Conservation (phyloP, 768 basidiomycete genomes). For the Hygrocybe coccinea region DNA sequence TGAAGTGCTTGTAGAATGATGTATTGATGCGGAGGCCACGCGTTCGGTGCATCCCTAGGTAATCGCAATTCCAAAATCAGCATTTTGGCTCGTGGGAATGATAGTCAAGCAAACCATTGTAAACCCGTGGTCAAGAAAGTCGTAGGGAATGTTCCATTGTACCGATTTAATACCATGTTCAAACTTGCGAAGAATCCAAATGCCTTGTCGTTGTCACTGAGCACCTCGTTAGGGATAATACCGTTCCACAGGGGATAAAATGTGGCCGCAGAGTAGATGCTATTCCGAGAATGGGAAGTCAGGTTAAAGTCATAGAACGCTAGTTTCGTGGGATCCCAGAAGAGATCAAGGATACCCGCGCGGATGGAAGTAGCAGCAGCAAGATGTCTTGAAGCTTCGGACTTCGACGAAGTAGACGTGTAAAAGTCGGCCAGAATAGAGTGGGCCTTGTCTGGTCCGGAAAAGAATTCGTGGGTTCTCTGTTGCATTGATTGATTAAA, state of each 20-base stretch:
- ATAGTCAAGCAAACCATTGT: conserved; percentile 56
- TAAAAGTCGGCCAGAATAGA: conserved; percentile 59
- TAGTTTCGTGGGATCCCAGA: conserved; percentile 79
- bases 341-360: conserved; percentile 74
- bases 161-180: conserved; percentile 75
- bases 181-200: conserved; percentile 70
- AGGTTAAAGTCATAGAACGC: conserved; percentile 91
- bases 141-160: conserved; percentile 81
- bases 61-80: background rate
- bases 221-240: conserved; percentile 72
- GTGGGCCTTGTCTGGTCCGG: conserved; percentile 56
- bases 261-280: conserved; percentile 65
- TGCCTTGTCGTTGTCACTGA: conserved; percentile 50
- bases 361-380: conserved; percentile 53
- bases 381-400: conserved; percentile 43
- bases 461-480: conserved; percentile 1
- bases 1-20: conserved; percentile 74
- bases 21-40: conserved; percentile 85
- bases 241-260: conserved; percentile 87
- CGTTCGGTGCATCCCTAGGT: conserved; percentile 75
- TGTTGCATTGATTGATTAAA: conserved; percentile 9
- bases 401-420: conserved; percentile 13
- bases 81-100: background rate
- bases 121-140: conserved; percentile 75
- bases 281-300: conserved; percentile 58